These are phyloP conservation scores for Hypoxylon fuscum DNA, from an alignment of 495 filamentous ascomycete species.

Conservation along the genomic window DNA sequence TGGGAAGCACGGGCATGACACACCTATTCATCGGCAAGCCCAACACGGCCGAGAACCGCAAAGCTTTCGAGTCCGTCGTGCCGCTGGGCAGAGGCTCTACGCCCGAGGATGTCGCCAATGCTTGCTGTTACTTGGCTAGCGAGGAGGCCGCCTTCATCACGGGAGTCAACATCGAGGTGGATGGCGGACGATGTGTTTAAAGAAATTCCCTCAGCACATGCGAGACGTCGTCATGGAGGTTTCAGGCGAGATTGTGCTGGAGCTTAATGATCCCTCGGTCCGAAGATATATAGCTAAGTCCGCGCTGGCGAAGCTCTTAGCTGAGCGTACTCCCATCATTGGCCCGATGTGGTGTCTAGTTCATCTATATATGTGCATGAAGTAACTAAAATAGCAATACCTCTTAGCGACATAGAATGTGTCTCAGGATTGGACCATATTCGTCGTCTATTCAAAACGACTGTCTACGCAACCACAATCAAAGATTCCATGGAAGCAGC, in stretches of 20 bases:
- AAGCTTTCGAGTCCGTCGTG: slow-evolving; percentile 72
- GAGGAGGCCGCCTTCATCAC: slow-evolving; percentile 75
- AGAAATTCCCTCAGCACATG: not conserved
- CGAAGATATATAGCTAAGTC: slow-evolving; percentile 9
- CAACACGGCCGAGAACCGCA: slow-evolving; percentile 73
- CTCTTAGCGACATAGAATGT: not conserved
- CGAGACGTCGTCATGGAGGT: not conserved
- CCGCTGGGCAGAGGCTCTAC: slow-evolving; percentile 72
- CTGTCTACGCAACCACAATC: not conserved
- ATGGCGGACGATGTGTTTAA: slow-evolving; percentile 60
- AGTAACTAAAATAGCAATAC: slow-evolving; percentile 15
- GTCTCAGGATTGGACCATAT: slow-evolving; percentile 3
- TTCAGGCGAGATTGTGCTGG: not conserved
- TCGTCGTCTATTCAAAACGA: not conserved
- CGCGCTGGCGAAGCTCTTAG: slow-evolving; percentile 6
- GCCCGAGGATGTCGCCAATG: slow-evolving; percentile 72
- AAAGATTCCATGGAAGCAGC: not conserved
- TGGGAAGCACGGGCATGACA: slow-evolving; percentile 71
- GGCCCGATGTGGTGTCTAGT: slow-evolving; percentile 13
- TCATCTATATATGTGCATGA: slow-evolving; percentile 16
- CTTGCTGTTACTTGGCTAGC: slow-evolving; percentile 71
- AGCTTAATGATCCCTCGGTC: slow-evolving; percentile 10
- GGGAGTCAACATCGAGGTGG: slow-evolving; percentile 70
- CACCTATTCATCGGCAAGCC: slow-evolving; percentile 71
- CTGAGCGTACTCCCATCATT: slow-evolving; percentile 4